Evolutionary conservation across 495 filamentous ascomycete genomes (phyloP).

Genomic region (Penicillium coffeae): DNA sequence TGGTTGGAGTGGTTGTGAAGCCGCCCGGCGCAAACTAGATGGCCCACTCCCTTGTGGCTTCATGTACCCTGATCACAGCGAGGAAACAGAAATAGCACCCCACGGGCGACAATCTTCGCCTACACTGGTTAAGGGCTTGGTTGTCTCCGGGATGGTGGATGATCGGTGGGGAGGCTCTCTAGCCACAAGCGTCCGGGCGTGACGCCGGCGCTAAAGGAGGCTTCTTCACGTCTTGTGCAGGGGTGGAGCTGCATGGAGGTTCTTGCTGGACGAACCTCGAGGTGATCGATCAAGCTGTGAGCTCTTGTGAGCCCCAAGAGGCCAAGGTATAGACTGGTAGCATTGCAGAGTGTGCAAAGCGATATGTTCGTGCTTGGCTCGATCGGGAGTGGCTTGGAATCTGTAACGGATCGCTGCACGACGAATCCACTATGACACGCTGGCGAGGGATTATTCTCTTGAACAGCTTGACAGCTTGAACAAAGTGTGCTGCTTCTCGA

Average conservation of each 20-base stretch:
- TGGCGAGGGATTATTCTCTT: too few species aligned
- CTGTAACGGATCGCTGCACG: background rate
- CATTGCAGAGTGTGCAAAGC: too few species aligned
- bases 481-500: too few species aligned
- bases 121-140: background rate
- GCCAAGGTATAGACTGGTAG: too few species aligned
- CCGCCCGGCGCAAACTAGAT: background rate
- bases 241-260: background rate
- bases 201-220: constrained; percentile 16
- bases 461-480: too few species aligned
- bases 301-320: too few species aligned
- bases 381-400: background rate
- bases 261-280: background rate
- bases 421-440: too few species aligned
- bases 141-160: too few species aligned
- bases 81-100: background rate
- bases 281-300: too few species aligned
- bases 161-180: background rate
- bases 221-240: constrained; percentile 6
- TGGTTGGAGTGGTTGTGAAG: background rate
- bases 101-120: background rate
- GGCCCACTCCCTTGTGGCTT: background rate
- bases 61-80: background rate
- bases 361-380: too few species aligned
- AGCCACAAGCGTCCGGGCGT: constrained; percentile 4